These are phyloP conservation scores for Xylariaceae sp. DNA, from an alignment of 2,329 filamentous ascomycete species.

Conservation along the genomic window DNA sequence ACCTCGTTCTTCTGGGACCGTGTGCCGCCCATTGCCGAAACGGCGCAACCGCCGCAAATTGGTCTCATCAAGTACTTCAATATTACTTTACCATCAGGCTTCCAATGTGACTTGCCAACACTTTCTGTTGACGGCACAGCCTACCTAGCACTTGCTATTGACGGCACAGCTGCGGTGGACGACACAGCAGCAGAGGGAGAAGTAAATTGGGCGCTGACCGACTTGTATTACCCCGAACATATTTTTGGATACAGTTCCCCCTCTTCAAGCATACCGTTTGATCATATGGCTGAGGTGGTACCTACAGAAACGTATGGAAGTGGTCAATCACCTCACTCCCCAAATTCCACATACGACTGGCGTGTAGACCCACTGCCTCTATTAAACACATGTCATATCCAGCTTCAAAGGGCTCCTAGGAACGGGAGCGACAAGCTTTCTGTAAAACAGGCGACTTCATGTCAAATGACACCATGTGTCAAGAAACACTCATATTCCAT, in stretches of 20 bases:
- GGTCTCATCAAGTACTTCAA: background rate
- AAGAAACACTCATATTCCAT: constrained; percentile 7
- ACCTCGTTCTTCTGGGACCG: background rate
- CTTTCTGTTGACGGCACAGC: no score
- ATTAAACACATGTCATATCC: constrained; percentile 1
- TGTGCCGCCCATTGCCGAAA: background rate
- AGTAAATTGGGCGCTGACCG: no score
- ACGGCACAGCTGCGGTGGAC: no score
- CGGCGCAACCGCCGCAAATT: background rate
- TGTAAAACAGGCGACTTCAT: background rate
- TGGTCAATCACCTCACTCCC: background rate
- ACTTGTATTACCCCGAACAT: no score
- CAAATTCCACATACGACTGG: background rate
- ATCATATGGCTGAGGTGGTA: background rate
- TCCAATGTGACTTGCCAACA: background rate
- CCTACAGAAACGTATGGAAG: background rate
- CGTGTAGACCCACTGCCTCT: background rate
- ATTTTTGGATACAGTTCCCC: no score
- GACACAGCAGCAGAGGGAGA: no score
- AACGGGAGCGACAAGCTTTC: background rate
- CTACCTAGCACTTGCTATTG: background rate
- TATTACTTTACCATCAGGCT: background rate
- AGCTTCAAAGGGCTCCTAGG: background rate
- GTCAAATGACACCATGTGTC: constrained; percentile 6
- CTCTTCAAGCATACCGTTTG: background rate